phyloP scores from a whole-genome alignment of 1,284 basidiomycete genomes.

The Coniferiporia weirii region DNA sequence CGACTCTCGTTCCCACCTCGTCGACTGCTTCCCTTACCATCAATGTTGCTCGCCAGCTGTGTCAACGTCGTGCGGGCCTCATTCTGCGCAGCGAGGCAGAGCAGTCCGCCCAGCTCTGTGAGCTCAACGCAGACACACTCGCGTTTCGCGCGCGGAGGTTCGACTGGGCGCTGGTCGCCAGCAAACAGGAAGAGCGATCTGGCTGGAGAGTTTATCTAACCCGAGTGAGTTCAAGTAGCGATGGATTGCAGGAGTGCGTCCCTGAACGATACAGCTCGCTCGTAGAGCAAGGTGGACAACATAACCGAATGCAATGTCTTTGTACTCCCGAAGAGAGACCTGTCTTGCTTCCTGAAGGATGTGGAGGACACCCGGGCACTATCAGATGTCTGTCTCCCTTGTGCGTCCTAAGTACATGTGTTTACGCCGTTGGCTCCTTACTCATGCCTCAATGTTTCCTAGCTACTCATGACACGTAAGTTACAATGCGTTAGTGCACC shows the following conservation, averaged over 20 bases:
- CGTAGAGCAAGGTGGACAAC: slow-evolving; percentile 2
- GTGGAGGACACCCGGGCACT: slow-evolving; percentile 63
- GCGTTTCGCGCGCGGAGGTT: background rate
- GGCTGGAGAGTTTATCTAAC: slow-evolving; percentile 13
- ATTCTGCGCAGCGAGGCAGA: slow-evolving; percentile 2
- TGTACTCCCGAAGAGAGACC: slow-evolving; percentile 51
- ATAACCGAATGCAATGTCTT: slow-evolving; percentile 29
- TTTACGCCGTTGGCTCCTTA: slow-evolving; percentile 18
- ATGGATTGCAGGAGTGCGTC: background rate
- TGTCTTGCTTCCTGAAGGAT: slow-evolving; percentile 57
- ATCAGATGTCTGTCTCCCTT: slow-evolving; percentile 70
- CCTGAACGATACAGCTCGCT: background rate
- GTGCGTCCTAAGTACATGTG: slow-evolving; percentile 37
- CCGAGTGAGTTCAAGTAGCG: slow-evolving; percentile 1
- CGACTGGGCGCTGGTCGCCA: slow-evolving; percentile 7
- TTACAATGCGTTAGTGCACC: slow-evolving; percentile 15
- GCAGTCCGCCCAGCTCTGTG: background rate
- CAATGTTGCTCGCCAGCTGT: background rate
- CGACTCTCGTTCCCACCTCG: slow-evolving; percentile 1
- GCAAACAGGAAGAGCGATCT: background rate
- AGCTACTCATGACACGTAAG: slow-evolving; percentile 73
- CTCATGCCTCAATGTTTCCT: slow-evolving; percentile 8
- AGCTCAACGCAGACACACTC: background rate
- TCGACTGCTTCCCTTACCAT: background rate
- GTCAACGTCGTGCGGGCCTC: background rate